Conservation (phyloP, 768 basidiomycete species). For the Solioccasus polychromus region DNA sequence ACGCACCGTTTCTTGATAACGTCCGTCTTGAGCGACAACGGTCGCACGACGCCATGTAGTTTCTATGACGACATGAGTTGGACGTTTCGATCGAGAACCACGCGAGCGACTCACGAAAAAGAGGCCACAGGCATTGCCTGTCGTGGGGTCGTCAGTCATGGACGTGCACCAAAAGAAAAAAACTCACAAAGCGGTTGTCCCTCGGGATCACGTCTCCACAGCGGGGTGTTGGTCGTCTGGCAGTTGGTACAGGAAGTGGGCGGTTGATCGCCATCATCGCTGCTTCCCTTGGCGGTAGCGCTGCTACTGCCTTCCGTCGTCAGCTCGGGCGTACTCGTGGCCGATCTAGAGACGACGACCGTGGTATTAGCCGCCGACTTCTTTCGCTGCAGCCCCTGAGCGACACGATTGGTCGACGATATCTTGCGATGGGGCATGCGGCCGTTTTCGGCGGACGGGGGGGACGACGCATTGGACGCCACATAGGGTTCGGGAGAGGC, state of each 20-base stretch:
- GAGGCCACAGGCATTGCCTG: constrained; percentile 88
- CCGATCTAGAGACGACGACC: constrained; percentile 41
- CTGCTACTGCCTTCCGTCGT: constrained; percentile 31
- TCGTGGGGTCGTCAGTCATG: constrained; percentile 14
- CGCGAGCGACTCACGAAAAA: constrained; percentile 92
- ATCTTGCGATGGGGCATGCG: constrained; percentile 52
- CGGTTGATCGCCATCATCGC: constrained; percentile 65
- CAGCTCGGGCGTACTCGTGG: constrained; percentile 69
- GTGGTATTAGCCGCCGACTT: constrained; percentile 36
- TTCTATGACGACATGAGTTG: constrained; percentile 58
- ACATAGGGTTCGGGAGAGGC: constrained; percentile 77
- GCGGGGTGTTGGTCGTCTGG: constrained; percentile 90
- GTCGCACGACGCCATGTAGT: constrained; percentile 92
- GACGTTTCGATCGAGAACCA: too few species aligned
- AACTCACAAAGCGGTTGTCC: constrained; percentile 85
- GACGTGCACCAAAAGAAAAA: constrained; percentile 5
- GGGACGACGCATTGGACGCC: constrained; percentile 68
- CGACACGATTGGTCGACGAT: constrained; percentile 59
- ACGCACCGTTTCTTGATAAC: constrained; percentile 92
- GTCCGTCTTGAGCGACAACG: constrained; percentile 93
- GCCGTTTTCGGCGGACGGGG: constrained; percentile 56
- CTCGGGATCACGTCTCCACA: constrained; percentile 91
- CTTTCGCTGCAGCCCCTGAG: constrained; percentile 55
- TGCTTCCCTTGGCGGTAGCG: constrained; percentile 37
- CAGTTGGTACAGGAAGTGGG: constrained; percentile 93